These are phyloP conservation scores for Thelonectria rubi DNA, from an alignment of 2,329 filamentous ascomycete species.

Conservation along the genomic window DNA sequence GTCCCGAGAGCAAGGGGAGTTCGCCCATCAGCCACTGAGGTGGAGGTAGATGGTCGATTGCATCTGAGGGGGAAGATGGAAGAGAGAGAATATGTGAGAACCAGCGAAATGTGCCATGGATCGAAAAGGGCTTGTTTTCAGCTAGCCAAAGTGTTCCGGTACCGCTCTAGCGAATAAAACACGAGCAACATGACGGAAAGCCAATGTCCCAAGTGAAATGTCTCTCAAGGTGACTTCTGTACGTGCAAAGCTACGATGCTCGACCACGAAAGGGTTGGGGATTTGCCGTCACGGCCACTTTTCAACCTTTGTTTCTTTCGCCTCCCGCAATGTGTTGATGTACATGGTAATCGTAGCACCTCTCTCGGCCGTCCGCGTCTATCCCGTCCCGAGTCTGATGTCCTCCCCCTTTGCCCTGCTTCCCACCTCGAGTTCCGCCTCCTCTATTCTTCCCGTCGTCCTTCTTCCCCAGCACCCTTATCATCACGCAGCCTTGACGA, in stretches of 20 bases:
- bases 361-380: conserved; percentile 1
- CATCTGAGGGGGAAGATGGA: not conserved
- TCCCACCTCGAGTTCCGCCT: not conserved
- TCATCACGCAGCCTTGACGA: conserved; percentile 56
- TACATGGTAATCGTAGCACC: conserved; percentile 36
- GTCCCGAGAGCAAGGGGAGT: conserved; percentile 10
- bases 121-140: no score
- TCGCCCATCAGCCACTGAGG: conserved; percentile 26
- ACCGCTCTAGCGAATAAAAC: no score
- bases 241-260: no score
- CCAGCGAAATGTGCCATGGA: not conserved
- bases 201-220: no score
- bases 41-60: not conserved
- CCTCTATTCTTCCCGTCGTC: not conserved
- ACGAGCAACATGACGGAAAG: not conserved
- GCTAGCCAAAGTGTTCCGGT: no score
- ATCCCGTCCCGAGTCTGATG: conserved; percentile 11
- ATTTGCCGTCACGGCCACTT: no score
- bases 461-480: conserved; percentile 13
- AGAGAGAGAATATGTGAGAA: not conserved
- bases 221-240: no score
- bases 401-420: no score
- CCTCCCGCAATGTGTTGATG: conserved; percentile 41
- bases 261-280: no score
- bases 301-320: conserved; percentile 23